Conservation (phyloP, 371 early-diverging fungal species). For the Rhizopus microsporus region DNA sequence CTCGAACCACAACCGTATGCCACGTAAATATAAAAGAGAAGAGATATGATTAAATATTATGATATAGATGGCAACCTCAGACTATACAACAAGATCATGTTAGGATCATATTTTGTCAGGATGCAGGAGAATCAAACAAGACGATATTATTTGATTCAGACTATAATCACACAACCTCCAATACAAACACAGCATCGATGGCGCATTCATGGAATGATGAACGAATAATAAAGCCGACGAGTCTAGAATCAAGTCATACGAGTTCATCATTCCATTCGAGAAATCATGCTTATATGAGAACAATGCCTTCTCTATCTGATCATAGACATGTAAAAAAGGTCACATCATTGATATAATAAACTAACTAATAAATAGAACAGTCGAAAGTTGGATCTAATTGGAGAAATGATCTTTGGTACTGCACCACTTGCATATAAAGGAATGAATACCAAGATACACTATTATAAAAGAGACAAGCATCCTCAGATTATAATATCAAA, state of each 20-base stretch:
- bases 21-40: background rate
- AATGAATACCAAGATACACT: slow-evolving; percentile 67
- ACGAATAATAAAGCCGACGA: slow-evolving; percentile 2
- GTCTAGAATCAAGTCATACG: background rate
- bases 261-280: background rate
- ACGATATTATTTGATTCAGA: slow-evolving; percentile 46
- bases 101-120: slow-evolving; percentile 44
- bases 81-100: slow-evolving; percentile 35
- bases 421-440: slow-evolving; percentile 71
- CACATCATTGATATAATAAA: background rate
- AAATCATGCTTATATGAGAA: slow-evolving; percentile 31
- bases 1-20: slow-evolving; percentile 1
- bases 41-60: background rate
- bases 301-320: slow-evolving; percentile 27
- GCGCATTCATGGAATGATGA: slow-evolving; percentile 45
- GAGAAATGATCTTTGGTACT: slow-evolving; percentile 70
- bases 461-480: slow-evolving; percentile 49
- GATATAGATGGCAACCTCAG: slow-evolving; percentile 36
- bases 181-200: slow-evolving; percentile 8
- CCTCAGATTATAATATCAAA: slow-evolving; percentile 66
- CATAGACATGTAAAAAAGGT: slow-evolving; percentile 9
- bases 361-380: slow-evolving; percentile 25
- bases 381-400: slow-evolving; percentile 51
- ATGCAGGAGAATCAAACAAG: slow-evolving; percentile 46
- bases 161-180: slow-evolving; percentile 4